A percentile compares a stretch with the other conserved stretches of the same genome.
phyloP scores from a whole-genome alignment of 2,329 filamentous ascomycete species.

The Aspergillus fijiensis region DNA sequence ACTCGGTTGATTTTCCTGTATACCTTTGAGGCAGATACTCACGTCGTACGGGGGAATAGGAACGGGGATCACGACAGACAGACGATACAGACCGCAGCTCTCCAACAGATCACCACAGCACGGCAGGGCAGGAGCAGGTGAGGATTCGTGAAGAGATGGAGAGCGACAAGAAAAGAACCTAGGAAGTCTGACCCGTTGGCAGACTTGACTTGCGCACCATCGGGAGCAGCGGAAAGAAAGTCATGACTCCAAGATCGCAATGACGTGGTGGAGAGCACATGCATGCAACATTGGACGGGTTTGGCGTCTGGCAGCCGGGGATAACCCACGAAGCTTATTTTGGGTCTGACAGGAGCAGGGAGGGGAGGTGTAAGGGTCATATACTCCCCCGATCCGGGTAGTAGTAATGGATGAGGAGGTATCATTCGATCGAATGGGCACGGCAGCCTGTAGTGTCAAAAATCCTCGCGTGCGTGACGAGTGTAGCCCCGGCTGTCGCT shows the following conservation, averaged over 20 bases:
- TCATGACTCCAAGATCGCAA: slow-evolving; percentile 10
- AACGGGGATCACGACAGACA: background rate
- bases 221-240: slow-evolving; percentile 13
- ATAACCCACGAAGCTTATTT: slow-evolving; percentile 14
- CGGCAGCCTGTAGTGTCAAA: background rate
- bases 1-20: background rate
- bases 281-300: slow-evolving; percentile 14
- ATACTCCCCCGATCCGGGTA: background rate
- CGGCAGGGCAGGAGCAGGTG: background rate
- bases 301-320: background rate
- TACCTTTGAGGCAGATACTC: background rate
- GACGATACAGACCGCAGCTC: background rate
- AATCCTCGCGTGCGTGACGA: background rate
- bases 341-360: background rate
- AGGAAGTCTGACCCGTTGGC: background rate
- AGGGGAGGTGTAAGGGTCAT: background rate
- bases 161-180: background rate
- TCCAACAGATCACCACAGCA: background rate
- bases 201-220: background rate
- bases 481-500: background rate
- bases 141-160: background rate
- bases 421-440: background rate
- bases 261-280: slow-evolving; percentile 17
- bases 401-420: too few species aligned
- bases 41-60: background rate